A percentile compares a stretch with the other conserved stretches of the same genome.
These are phyloP conservation scores for Aaosphaeria pasadenensis DNA, from an alignment of 2,329 filamentous ascomycete species.

Conservation along the genomic window DNA sequence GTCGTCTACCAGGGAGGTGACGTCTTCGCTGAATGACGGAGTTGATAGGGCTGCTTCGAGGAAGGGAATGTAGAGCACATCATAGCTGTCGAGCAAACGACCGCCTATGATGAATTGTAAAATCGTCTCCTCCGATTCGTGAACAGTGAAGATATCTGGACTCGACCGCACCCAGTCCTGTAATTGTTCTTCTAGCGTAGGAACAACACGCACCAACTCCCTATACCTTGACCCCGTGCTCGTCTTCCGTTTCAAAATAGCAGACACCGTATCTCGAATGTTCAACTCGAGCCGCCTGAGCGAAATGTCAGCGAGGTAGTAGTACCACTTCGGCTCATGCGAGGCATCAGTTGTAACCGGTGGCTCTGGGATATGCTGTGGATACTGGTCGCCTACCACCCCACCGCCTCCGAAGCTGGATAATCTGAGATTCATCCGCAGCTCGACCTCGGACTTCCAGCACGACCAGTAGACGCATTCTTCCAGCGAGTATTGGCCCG, in stretches of 20 bases:
- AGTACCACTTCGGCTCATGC: conserved; percentile 18
- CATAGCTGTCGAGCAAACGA: not conserved
- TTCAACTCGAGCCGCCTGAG: conserved; percentile 15
- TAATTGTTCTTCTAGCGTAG: not conserved
- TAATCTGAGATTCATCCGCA: conserved; percentile 4
- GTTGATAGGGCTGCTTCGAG: not conserved
- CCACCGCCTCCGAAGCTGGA: not conserved
- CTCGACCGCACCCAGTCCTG: not conserved
- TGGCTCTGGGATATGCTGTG: conserved; percentile 26
- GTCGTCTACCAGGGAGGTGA: not conserved
- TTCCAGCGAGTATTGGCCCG: conserved; percentile 11
- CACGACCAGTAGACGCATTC: conserved; percentile 33
- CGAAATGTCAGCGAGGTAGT: conserved; percentile 30
- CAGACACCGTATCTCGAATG: not conserved
- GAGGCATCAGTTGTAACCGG: not conserved
- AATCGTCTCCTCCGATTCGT: not conserved
- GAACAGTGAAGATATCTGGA: not conserved
- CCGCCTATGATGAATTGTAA: not conserved
- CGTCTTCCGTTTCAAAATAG: not conserved
- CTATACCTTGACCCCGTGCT: not conserved
- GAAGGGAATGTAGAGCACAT: not conserved
- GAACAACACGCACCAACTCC: not conserved
- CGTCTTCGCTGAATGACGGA: not conserved
- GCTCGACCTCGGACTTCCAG: conserved; percentile 25
- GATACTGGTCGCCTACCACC: conserved; percentile 12